Percentiles rank a stretch among this genome's conserved stretches.
Conservation (phyloP, 148 eudicot genomes). For the Pouteria glomerata region DNA sequence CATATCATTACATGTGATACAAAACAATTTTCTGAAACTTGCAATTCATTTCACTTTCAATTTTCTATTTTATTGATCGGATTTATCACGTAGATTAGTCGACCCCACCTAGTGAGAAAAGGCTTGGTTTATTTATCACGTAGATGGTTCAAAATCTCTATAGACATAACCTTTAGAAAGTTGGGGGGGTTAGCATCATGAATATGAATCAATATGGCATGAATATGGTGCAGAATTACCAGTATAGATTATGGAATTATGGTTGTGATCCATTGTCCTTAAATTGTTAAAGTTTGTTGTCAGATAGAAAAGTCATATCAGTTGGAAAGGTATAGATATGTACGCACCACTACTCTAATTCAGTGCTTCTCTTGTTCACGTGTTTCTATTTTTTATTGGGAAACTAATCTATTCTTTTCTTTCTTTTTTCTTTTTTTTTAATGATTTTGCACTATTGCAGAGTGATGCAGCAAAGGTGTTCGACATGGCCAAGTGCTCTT, state of each 20-base stretch:
- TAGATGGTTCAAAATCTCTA: background rate
- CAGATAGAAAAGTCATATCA: background rate
- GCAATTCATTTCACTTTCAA: background rate
- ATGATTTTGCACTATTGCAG: slow-evolving; percentile 28
- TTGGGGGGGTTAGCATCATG: background rate
- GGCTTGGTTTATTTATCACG: too few relatives aligned
- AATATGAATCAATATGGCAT: background rate
- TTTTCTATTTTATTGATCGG: background rate
- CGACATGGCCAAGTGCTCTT: slow-evolving; percentile 20
- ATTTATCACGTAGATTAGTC: too few relatives aligned
- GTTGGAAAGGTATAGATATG: background rate
- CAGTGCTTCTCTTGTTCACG: background rate
- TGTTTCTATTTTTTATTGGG: background rate
- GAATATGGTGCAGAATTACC: background rate
- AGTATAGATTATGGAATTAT: background rate
- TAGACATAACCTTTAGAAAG: background rate
- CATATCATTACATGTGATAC: background rate
- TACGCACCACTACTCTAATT: background rate
- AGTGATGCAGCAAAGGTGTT: slow-evolving; percentile 53
- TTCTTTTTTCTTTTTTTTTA: slow-evolving; percentile 10
- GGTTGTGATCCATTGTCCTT: background rate
- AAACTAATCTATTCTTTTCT: background rate
- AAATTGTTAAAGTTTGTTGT: background rate
- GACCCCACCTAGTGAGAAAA: too few relatives aligned
- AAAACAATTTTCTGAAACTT: background rate